Percentiles rank a stretch among this genome's conserved stretches.
Evolutionary conservation across 306 rosid species (phyloP).

Genomic region (Medicago arabica): DNA sequence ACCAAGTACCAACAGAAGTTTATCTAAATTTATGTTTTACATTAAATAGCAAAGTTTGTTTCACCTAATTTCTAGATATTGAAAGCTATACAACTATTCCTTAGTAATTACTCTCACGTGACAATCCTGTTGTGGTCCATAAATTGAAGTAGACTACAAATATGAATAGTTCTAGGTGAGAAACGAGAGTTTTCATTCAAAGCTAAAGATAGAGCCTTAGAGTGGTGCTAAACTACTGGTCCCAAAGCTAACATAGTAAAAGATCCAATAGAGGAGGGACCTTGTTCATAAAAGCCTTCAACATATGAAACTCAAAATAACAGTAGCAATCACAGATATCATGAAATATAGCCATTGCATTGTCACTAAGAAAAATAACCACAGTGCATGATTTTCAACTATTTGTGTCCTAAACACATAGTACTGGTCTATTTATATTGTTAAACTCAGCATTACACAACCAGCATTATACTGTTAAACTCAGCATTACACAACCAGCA

Average conservation of each 20-base stretch:
- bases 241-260: conserved; percentile 30
- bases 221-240: conserved; percentile 38
- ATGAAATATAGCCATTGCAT: conserved; percentile 1
- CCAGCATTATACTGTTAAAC: conserved; percentile 24
- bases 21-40: conserved; percentile 9
- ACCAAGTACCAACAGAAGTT: conserved; percentile 19
- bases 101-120: conserved; percentile 25
- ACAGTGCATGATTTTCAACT: conserved; percentile 11
- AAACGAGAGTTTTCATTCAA: conserved; percentile 25
- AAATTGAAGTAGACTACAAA: conserved; percentile 31
- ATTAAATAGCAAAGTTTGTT: conserved; percentile 17
- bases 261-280: conserved; percentile 38
- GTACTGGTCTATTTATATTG: conserved; percentile 4
- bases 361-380: conserved; percentile 2
- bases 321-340: conserved; percentile 11
- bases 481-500: conserved; percentile 19
- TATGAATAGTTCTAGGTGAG: conserved; percentile 1
- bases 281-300: conserved; percentile 23
- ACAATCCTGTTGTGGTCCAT: conserved; percentile 47
- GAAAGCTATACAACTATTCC: conserved; percentile 27
- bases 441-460: conserved; percentile 5
- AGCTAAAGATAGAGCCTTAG: conserved; percentile 18
- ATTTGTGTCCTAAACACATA: conserved; percentile 13
- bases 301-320: conserved; percentile 37
- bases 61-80: conserved; percentile 37